These are phyloP conservation scores for Glycyrrhiza uralensis DNA, from an alignment of 306 rosid species.

Conservation along the genomic window DNA sequence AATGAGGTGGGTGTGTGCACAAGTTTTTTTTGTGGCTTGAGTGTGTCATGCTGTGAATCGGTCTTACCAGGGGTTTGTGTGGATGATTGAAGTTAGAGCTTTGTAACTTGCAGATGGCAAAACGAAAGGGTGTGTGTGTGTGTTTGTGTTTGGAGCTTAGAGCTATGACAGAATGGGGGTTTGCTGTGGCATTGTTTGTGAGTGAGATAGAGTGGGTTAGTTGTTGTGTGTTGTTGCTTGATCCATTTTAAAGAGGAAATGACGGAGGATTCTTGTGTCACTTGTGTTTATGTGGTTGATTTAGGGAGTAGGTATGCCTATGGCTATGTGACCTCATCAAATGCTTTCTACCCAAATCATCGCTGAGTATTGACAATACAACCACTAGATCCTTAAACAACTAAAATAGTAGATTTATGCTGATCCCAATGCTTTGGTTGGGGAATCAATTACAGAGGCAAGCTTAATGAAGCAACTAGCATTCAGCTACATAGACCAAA, in stretches of 20 bases:
- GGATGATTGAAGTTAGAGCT: slow-evolving; percentile 3
- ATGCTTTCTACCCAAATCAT: background rate
- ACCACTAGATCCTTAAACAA: background rate
- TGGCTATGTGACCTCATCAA: background rate
- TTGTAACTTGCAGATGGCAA: background rate
- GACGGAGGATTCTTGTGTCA: background rate
- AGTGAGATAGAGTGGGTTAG: background rate
- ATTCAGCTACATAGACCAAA: background rate
- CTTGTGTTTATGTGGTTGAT: slow-evolving; percentile 12
- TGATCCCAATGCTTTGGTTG: background rate
- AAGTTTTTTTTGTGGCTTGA: background rate
- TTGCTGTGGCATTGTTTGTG: background rate
- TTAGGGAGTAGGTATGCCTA: background rate
- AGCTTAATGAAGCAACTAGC: slow-evolving; percentile 1
- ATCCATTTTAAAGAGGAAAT: background rate
- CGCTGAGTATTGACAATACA: background rate
- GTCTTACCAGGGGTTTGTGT: background rate
- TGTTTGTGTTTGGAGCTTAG: background rate
- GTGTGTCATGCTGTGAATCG: background rate
- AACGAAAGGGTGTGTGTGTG: background rate
- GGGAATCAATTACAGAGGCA: background rate
- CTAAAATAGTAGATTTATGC: background rate
- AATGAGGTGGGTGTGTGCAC: background rate
- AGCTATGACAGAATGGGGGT: background rate
- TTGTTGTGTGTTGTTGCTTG: background rate